Conservation (phyloP, 2,329 filamentous ascomycete species). For the Ciborinia camelliae region DNA sequence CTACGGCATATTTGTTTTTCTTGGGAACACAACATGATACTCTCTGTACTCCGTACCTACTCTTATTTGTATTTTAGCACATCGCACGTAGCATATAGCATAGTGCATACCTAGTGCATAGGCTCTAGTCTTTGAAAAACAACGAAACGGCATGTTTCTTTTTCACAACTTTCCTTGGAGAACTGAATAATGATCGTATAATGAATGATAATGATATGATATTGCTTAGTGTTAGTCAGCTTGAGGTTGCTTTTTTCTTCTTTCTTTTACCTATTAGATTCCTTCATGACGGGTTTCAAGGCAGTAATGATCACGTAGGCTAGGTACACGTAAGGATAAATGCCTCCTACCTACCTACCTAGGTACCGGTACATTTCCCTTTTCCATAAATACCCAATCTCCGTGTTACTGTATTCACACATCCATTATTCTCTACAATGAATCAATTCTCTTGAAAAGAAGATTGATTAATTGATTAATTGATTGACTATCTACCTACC, state of each 20-base stretch:
- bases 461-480: no score
- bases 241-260: not conserved
- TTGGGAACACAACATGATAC: slow-evolving; percentile 11
- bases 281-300: not conserved
- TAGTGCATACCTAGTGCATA: not conserved
- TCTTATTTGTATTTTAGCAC: slow-evolving; percentile 1
- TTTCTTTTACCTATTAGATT: no score
- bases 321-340: not conserved
- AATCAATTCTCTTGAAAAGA: no score
- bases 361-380: not conserved
- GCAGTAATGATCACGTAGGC: slow-evolving; percentile 14
- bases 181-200: no score
- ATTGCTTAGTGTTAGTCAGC: not conserved
- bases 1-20: slow-evolving; percentile 12
- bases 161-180: not conserved
- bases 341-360: not conserved
- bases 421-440: no score
- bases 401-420: not conserved
- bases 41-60: no score
- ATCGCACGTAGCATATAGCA: no score
- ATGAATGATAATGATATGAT: not conserved
- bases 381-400: not conserved
- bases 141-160: slow-evolving; percentile 7
- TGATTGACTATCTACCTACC: no score
- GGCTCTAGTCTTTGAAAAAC: not conserved